A percentile compares a stretch with the other conserved stretches of the same genome.
Evolutionary conservation across 164 flowering plant genomes (phyloP).

Genomic region (Aristolochia contorta): DNA sequence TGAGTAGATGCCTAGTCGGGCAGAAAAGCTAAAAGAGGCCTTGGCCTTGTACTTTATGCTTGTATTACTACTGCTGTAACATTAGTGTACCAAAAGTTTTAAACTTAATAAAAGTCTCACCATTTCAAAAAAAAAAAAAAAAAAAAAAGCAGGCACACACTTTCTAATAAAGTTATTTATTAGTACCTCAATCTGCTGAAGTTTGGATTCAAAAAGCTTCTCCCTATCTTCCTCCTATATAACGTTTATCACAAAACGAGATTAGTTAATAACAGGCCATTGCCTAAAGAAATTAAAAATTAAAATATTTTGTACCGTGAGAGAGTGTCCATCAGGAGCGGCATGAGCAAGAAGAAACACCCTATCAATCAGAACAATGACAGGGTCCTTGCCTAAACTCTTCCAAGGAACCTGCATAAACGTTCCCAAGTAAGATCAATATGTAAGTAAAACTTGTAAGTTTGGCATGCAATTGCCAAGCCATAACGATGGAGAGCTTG

Average conservation of each 20-base stretch:
- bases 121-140: no score
- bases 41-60: no score
- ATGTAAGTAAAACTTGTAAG: background rate
- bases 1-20: no score
- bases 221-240: constrained; percentile 74
- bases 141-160: no score
- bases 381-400: constrained; percentile 98
- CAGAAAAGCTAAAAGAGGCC: no score
- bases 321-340: constrained; percentile 58
- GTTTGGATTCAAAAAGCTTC: constrained; percentile 81
- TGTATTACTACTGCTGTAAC: no score
- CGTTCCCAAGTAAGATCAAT: constrained; percentile 1
- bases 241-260: constrained; percentile 1
- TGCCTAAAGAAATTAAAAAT: background rate
- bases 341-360: constrained; percentile 91
- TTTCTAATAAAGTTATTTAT: background rate
- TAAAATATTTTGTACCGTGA: constrained; percentile 35
- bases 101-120: no score
- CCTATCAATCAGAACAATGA: constrained; percentile 89
- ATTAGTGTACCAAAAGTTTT: no score
- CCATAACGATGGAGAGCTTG: no score
- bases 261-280: background rate
- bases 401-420: constrained; percentile 92
- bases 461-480: no score
- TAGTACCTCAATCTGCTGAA: constrained; percentile 89